Evolutionary conservation across 345 rosid species (phyloP).

Genomic region (Pelargonium nanum): DNA sequence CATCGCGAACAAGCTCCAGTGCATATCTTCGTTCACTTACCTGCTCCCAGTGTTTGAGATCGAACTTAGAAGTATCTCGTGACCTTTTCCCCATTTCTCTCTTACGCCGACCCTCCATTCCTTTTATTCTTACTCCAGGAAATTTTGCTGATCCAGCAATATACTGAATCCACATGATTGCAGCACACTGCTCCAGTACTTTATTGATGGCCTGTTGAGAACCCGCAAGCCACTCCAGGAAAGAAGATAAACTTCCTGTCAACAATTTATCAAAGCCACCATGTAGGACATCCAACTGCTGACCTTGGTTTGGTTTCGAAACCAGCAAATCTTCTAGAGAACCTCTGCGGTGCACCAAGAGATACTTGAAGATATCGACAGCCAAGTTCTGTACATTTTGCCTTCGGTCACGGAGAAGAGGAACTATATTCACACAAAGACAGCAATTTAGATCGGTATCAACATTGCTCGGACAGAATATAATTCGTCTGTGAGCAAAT

Average conservation of each 20-base stretch:
- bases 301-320: conserved; percentile 84
- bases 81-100: conserved; percentile 89
- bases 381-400: conserved; percentile 74
- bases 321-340: conserved; percentile 84
- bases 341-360: conserved; percentile 84
- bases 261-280: conserved; percentile 92
- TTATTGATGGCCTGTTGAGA: conserved; percentile 67
- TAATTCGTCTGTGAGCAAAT: conserved; percentile 78
- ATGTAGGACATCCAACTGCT: conserved; percentile 64
- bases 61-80: conserved; percentile 69
- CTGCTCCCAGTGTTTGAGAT: conserved; percentile 89
- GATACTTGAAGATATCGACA: conserved; percentile 68
- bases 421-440: conserved; percentile 73
- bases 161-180: conserved; percentile 90
- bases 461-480: conserved; percentile 91
- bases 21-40: conserved; percentile 92
- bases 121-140: conserved; percentile 91
- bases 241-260: conserved; percentile 62
- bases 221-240: conserved; percentile 81
- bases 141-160: conserved; percentile 90
- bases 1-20: conserved; percentile 83
- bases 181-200: conserved; percentile 93
- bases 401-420: conserved; percentile 77
- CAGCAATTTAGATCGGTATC: conserved; percentile 93
- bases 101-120: conserved; percentile 85